Conservation (phyloP, 805 yeast species). For the Tetrapisispora arboricola region DNA sequence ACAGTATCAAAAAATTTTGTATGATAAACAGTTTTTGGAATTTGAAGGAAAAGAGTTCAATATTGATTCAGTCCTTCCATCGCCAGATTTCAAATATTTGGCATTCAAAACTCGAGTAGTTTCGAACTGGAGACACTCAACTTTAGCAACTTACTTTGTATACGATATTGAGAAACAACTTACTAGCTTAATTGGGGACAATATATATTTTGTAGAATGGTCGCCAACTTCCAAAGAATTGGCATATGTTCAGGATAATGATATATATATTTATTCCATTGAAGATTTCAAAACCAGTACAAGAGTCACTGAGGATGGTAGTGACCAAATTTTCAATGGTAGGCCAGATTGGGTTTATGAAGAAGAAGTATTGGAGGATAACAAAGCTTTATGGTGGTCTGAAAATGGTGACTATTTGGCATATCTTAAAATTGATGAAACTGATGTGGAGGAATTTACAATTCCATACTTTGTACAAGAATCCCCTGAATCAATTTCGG, state of each 20-base stretch:
- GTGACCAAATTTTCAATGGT: conserved; percentile 65
- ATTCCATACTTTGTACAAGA: conserved; percentile 63
- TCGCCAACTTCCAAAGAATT: conserved; percentile 59
- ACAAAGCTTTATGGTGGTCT: conserved; percentile 81
- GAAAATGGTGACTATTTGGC: conserved; percentile 57
- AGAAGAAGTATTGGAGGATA: conserved; percentile 71
- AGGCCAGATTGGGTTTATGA: conserved; percentile 94
- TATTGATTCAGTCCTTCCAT: conserved; percentile 48
- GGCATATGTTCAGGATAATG: conserved; percentile 59
- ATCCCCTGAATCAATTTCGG: conserved; percentile 29
- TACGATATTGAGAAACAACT: conserved; percentile 25
- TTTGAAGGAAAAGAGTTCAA: conserved; percentile 32
- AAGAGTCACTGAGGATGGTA: conserved; percentile 63
- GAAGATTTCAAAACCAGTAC: conserved; percentile 20
- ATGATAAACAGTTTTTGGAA: conserved; percentile 38
- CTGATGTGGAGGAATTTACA: conserved; percentile 59
- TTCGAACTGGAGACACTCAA: conserved; percentile 49
- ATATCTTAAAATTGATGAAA: conserved; percentile 60
- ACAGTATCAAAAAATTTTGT: conserved; percentile 36
- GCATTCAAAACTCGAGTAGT: conserved; percentile 50
- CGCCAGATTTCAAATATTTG: conserved; percentile 54
- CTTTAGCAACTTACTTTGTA: conserved; percentile 36
- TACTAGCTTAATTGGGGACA: conserved; percentile 24
- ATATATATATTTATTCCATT: conserved; percentile 49
- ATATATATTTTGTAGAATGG: conserved; percentile 49